Conservation (phyloP, 768 basidiomycete genomes). For the Calocera cornea region DNA sequence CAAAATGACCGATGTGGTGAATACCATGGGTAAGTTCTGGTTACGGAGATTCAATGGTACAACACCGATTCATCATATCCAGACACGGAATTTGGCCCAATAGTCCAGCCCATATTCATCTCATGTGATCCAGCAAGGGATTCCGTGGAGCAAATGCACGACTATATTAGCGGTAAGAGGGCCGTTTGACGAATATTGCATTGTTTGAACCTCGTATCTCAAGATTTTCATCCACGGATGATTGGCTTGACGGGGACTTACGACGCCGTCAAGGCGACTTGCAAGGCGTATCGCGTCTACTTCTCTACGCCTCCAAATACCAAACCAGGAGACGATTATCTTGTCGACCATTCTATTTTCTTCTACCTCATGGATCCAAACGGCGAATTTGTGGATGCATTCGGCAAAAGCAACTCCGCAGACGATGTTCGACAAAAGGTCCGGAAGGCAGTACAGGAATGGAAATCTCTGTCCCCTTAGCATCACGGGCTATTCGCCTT, state of each 20-base stretch:
- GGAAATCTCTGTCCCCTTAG: slow-evolving; percentile 13
- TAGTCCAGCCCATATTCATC: slow-evolving; percentile 85
- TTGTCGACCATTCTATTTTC: slow-evolving; percentile 94
- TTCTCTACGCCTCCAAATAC: slow-evolving; percentile 90
- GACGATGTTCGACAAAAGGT: slow-evolving; percentile 44
- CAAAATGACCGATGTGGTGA: slow-evolving; percentile 72
- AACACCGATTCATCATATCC: not conserved
- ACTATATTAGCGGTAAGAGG: slow-evolving; percentile 31
- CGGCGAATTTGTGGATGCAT: slow-evolving; percentile 91
- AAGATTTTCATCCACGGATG: slow-evolving; percentile 86
- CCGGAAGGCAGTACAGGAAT: slow-evolving; percentile 26
- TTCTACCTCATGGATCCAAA: slow-evolving; percentile 96
- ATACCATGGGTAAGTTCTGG: slow-evolving; percentile 46
- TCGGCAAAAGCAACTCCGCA: slow-evolving; percentile 66
- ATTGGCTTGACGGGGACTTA: slow-evolving; percentile 84
- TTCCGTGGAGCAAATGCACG: slow-evolving; percentile 32
- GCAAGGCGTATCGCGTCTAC: slow-evolving; percentile 94
- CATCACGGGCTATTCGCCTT: slow-evolving; percentile 26
- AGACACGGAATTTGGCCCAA: slow-evolving; percentile 32
- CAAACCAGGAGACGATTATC: slow-evolving; percentile 75
- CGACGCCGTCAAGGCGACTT: slow-evolving; percentile 66
- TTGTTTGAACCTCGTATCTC: slow-evolving; percentile 16
- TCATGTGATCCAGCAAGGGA: slow-evolving; percentile 95
- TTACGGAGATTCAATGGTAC: not conserved
- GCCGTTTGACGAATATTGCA: not conserved